Evolutionary conservation across 306 rosid genomes (phyloP).

Genomic region (cucumber (Cucumis sativus)): Cucumber_9930_V3 NC_026660.2:18000501-18001000

Average conservation of each 20-base stretch:
- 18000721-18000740: not conserved
- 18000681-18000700: not conserved
- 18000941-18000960: not conserved
- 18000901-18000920: not conserved
- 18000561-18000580: not conserved
- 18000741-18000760: not conserved
- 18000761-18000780: slow-evolving; percentile 41
- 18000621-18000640: not conserved
- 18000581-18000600: not conserved
- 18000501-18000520: not conserved
- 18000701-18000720: not conserved
- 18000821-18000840: slow-evolving; percentile 82
- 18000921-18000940: not conserved
- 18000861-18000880: slow-evolving; percentile 32
- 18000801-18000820: slow-evolving; percentile 43
- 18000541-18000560: not conserved
- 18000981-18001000: slow-evolving; percentile 63
- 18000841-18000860: slow-evolving; percentile 53
- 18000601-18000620: too few relatives aligned
- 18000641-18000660: not conserved
- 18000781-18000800: slow-evolving; percentile 55
- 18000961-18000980: not conserved
- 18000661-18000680: not conserved
- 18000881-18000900: slow-evolving; percentile 61
- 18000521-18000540: not conserved